A percentile compares a stretch with the other conserved stretches of the same genome.
These are phyloP conservation scores for Aquilaria agallochum DNA, from an alignment of 441 rosid species.

Conservation along the genomic window DNA sequence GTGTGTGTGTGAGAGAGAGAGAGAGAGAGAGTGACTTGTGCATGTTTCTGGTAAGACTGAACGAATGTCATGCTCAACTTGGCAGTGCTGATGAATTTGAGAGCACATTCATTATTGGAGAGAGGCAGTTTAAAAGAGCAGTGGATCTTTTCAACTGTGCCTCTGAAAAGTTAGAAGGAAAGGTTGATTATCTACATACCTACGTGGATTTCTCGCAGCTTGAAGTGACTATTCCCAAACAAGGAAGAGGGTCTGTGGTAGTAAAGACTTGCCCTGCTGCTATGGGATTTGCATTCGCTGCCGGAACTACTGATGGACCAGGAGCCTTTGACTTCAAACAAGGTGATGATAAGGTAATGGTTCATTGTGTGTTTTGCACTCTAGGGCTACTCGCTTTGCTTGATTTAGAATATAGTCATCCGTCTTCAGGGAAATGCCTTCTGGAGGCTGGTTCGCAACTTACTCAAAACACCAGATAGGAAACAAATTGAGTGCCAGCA, in stretches of 20 bases:
- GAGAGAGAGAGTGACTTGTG: not conserved
- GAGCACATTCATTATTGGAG: conserved; percentile 87
- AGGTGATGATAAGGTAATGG: conserved; percentile 82
- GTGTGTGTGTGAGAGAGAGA: no score
- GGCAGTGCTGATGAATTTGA: conserved; percentile 94
- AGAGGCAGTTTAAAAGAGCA: conserved; percentile 81
- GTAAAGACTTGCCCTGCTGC: conserved; percentile 94
- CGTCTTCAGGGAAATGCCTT: conserved; percentile 77
- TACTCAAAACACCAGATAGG: conserved; percentile 66
- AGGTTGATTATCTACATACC: conserved; percentile 71
- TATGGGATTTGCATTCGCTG: conserved; percentile 96
- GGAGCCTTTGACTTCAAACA: conserved; percentile 97
- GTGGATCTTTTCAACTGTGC: conserved; percentile 75
- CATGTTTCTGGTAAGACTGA: conserved; percentile 4
- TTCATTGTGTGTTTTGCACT: conserved; percentile 9
- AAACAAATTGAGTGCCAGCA: conserved; percentile 74
- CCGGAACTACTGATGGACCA: conserved; percentile 98
- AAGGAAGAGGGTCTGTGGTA: conserved; percentile 58
- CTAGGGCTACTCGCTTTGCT: conserved; percentile 3
- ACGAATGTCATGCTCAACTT: conserved; percentile 19
- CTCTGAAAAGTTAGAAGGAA: conserved; percentile 69
- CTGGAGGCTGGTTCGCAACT: conserved; percentile 77
- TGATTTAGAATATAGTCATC: conserved; percentile 7
- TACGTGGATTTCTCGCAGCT: conserved; percentile 81
- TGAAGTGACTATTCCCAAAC: conserved; percentile 52